These are phyloP conservation scores for Neurospora sp. DNA, from an alignment of 495 filamentous ascomycete genomes.

Conservation along the genomic window DNA sequence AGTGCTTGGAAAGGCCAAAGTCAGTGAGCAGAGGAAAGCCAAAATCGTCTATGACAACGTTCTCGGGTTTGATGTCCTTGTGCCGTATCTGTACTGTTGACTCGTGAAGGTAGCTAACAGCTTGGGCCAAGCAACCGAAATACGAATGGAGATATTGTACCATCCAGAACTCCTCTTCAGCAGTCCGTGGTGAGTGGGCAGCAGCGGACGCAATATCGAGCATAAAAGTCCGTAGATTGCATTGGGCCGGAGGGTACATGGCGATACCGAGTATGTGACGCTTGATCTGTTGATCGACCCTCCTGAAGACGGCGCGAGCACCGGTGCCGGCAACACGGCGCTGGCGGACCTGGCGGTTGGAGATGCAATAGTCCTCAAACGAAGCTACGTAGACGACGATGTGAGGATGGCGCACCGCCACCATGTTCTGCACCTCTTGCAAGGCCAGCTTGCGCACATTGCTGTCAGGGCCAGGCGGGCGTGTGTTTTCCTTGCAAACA, in stretches of 20 bases:
- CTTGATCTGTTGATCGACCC: slow-evolving; percentile 15
- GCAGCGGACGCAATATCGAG: slow-evolving; percentile 6
- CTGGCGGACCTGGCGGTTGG: slow-evolving; percentile 5
- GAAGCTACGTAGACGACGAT: slow-evolving; percentile 26
- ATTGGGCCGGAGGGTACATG: slow-evolving; percentile 24
- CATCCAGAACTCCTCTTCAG: slow-evolving; percentile 4
- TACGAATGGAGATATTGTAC: slow-evolving; percentile 17
- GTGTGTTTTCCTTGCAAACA: slow-evolving; percentile 16
- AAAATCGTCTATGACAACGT: slow-evolving; percentile 32
- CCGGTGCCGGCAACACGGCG: neutral
- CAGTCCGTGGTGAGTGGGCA: slow-evolving; percentile 1
- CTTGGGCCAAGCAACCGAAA: slow-evolving; percentile 28
- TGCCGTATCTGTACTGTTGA: slow-evolving; percentile 25
- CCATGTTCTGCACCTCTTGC: slow-evolving; percentile 22
- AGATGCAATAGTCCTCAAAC: slow-evolving; percentile 24
- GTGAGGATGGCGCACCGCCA: slow-evolving; percentile 19
- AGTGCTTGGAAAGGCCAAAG: slow-evolving; percentile 35
- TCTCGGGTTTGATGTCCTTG: slow-evolving; percentile 39
- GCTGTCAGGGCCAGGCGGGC: slow-evolving; percentile 20
- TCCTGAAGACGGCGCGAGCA: slow-evolving; percentile 3
- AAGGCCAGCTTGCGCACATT: slow-evolving; percentile 15
- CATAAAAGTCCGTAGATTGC: slow-evolving; percentile 23
- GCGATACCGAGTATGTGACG: slow-evolving; percentile 24
- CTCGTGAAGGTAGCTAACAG: slow-evolving; percentile 30
- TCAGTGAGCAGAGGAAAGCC: slow-evolving; percentile 28